These are phyloP conservation scores for Globisporangium rhizosaccharum DNA, from an alignment of 352 stramenopile genomes.

Conservation along the genomic window DNA sequence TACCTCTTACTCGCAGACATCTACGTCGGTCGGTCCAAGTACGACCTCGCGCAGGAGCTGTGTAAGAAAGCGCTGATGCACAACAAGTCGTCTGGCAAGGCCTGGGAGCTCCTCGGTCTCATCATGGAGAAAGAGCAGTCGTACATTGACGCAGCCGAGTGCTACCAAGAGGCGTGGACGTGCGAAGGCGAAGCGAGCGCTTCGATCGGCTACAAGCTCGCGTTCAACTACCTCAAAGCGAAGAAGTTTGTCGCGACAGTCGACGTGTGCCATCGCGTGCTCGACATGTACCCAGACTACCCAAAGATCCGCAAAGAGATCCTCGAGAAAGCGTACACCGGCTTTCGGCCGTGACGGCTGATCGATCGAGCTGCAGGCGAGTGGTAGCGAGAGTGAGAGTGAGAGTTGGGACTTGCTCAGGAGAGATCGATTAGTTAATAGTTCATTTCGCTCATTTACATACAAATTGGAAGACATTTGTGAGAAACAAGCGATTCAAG, in stretches of 20 bases:
- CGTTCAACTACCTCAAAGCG: constrained; percentile 95
- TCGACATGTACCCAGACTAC: constrained; percentile 92
- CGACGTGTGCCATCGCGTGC: constrained; percentile 91
- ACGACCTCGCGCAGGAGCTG: constrained; percentile 90
- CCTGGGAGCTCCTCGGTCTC: constrained; percentile 91
- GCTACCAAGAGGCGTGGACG: constrained; percentile 88
- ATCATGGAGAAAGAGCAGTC: constrained; percentile 94
- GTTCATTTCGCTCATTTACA: background rate
- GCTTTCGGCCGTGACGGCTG: constrained; percentile 54
- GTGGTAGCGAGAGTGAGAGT: too few species aligned
- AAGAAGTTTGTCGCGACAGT: constrained; percentile 89
- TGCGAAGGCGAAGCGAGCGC: constrained; percentile 83
- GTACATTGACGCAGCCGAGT: constrained; percentile 91
- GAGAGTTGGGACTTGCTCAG: too few species aligned
- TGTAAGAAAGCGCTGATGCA: constrained; percentile 90
- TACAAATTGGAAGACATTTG: too few species aligned
- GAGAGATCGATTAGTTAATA: too few species aligned
- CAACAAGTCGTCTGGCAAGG: constrained; percentile 90
- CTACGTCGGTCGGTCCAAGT: constrained; percentile 90
- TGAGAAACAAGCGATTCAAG: too few species aligned
- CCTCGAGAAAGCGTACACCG: constrained; percentile 86
- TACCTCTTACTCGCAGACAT: constrained; percentile 93
- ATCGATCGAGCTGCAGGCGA: too few species aligned
- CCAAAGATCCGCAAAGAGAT: constrained; percentile 94
- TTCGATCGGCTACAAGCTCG: constrained; percentile 91